Percentiles rank a stretch among this genome's conserved stretches.
These are phyloP conservation scores for Delitschia confertaspora DNA, from an alignment of 495 filamentous ascomycete species.

Conservation along the genomic window DNA sequence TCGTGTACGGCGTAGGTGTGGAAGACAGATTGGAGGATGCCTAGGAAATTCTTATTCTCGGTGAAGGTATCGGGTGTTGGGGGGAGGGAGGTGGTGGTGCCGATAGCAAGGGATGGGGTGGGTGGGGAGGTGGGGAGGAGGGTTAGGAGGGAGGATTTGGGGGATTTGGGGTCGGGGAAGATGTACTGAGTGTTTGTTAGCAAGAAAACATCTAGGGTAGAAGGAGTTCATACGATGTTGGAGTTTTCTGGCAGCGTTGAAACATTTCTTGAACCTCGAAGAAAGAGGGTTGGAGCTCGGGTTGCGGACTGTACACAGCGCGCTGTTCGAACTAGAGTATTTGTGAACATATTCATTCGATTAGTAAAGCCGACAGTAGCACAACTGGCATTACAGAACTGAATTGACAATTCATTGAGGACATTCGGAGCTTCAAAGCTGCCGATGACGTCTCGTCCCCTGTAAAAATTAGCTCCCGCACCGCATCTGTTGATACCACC, in stretches of 20 bases:
- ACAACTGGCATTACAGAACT: neutral
- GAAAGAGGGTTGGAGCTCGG: neutral
- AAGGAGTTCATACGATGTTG: conserved; percentile 43
- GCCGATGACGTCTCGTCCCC: neutral
- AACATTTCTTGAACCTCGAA: conserved; percentile 26
- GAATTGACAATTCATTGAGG: neutral
- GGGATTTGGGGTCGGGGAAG: conserved; percentile 45
- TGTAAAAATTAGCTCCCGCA: too few species aligned
- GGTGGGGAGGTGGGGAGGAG: conserved; percentile 69
- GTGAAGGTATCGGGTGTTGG: conserved; percentile 67
- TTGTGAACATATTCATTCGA: conserved; percentile 3
- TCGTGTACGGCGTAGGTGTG: conserved; percentile 61
- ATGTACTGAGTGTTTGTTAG: conserved; percentile 53
- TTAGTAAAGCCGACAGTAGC: too few species aligned
- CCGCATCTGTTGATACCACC: too few species aligned
- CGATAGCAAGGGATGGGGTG: conserved; percentile 59
- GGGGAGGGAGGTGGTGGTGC: conserved; percentile 60
- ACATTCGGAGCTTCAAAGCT: neutral
- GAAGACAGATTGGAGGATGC: conserved; percentile 66
- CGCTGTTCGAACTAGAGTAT: conserved; percentile 1
- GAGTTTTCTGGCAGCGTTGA: conserved; percentile 49
- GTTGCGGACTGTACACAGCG: neutral
- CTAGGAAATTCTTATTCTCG: conserved; percentile 68
- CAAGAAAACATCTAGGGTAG: neutral
- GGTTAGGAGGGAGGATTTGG: conserved; percentile 52